These are phyloP conservation scores for Wickerhamomyces queroliae DNA, from an alignment of 805 yeast genomes.

Conservation along the genomic window DNA sequence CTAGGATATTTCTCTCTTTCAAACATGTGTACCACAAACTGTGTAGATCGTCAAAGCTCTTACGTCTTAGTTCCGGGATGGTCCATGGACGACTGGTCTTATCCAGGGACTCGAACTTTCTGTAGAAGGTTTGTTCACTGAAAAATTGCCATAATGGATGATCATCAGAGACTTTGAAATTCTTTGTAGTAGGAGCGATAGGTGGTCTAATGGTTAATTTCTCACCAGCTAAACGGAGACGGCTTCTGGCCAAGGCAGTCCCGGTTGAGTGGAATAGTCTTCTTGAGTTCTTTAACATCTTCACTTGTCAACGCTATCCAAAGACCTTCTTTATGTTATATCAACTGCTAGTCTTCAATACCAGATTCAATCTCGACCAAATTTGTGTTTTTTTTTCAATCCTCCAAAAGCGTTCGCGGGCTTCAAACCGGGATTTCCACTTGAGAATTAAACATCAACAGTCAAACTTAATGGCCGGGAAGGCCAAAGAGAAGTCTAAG, in stretches of 20 bases:
- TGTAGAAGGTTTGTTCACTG: slow-evolving; percentile 51
- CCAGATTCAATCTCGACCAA: too few species aligned
- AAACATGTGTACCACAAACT: slow-evolving; percentile 84
- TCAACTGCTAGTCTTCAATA: too few species aligned
- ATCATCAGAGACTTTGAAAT: slow-evolving; percentile 67
- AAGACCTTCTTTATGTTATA: background rate
- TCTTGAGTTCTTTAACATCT: background rate
- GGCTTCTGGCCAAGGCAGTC: slow-evolving; percentile 13
- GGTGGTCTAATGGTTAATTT: slow-evolving; percentile 60
- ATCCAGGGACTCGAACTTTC: slow-evolving; percentile 50
- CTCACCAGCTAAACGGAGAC: slow-evolving; percentile 10
- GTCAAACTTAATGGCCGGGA: too few species aligned
- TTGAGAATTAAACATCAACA: too few species aligned
- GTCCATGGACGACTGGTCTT: slow-evolving; percentile 74
- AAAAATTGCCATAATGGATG: slow-evolving; percentile 97
- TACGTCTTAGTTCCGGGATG: slow-evolving; percentile 81
- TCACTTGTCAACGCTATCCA: background rate
- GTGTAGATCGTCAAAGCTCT: slow-evolving; percentile 89
- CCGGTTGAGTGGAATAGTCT: background rate
- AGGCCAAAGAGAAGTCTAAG: too few species aligned
- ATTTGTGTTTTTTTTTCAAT: too few species aligned
- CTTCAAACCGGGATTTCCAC: too few species aligned
- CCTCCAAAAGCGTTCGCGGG: too few species aligned
- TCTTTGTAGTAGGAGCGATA: slow-evolving; percentile 73
- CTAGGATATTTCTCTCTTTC: slow-evolving; percentile 74